A percentile compares a stretch with the other conserved stretches of the same genome.
phyloP scores from a whole-genome alignment of 1,284 basidiomycete species.

The Hemileia vastatrix region DNA sequence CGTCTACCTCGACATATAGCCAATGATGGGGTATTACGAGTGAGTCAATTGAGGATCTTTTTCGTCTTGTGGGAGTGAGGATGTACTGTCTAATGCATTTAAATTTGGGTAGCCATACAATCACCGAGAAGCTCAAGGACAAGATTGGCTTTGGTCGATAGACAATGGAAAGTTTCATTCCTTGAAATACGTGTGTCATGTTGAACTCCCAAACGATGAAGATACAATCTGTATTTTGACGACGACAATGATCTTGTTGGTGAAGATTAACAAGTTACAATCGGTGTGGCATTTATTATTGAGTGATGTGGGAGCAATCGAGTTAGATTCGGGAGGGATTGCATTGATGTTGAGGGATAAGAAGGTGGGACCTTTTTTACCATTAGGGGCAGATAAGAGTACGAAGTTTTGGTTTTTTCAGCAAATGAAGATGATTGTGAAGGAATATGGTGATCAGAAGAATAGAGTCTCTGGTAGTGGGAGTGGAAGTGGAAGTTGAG shows the following conservation, averaged over 20 bases:
- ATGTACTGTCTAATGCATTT: constrained; percentile 13
- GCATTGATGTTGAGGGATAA: constrained; percentile 59
- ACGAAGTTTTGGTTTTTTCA: constrained; percentile 54
- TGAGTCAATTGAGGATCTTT: constrained; percentile 50
- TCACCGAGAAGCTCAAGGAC: constrained; percentile 78
- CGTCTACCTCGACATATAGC: constrained; percentile 81
- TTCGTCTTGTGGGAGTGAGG: not conserved
- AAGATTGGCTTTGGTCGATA: constrained; percentile 89
- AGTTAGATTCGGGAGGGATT: constrained; percentile 78
- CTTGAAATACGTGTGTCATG: constrained; percentile 84
- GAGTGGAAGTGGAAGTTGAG: too few species aligned
- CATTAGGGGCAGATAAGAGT: constrained; percentile 49
- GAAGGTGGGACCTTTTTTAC: constrained; percentile 52
- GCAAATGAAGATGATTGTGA: constrained; percentile 46
- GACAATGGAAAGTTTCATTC: constrained; percentile 73
- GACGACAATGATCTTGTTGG: constrained; percentile 64
- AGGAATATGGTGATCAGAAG: too few species aligned
- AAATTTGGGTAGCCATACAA: constrained; percentile 60
- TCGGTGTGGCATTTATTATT: constrained; percentile 89
- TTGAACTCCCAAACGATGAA: constrained; percentile 62
- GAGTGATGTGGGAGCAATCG: constrained; percentile 73
- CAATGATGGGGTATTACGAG: constrained; percentile 70
- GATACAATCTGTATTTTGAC: constrained; percentile 80
- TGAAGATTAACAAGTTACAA: constrained; percentile 73
- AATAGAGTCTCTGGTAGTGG: too few species aligned